Evolutionary conservation across 2,329 filamentous ascomycete genomes (phyloP).

Genomic region (Fusarium sp.): DNA sequence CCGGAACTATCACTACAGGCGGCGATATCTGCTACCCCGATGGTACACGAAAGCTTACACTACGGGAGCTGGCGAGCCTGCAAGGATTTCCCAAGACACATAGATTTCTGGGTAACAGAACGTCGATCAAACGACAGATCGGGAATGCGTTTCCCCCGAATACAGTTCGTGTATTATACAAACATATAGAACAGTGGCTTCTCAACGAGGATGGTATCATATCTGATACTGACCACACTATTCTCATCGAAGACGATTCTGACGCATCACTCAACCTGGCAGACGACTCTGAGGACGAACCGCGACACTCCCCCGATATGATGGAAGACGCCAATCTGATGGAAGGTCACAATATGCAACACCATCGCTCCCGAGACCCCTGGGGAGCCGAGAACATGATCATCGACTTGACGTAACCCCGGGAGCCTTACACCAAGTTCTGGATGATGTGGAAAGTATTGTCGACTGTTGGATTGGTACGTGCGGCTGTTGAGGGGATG

Average conservation of each 20-base stretch:
- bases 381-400: constrained; percentile 23
- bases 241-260: constrained; percentile 47
- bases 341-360: constrained; percentile 6
- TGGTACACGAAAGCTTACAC: constrained; percentile 73
- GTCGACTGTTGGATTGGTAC: constrained; percentile 4
- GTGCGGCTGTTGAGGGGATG: not conserved
- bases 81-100: constrained; percentile 77
- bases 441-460: not conserved
- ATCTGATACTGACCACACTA: constrained; percentile 35
- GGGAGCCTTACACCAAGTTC: not conserved
- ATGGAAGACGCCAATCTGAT: constrained; percentile 43
- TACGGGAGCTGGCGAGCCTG: constrained; percentile 75
- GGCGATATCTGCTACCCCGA: constrained; percentile 74
- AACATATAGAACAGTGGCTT: constrained; percentile 63
- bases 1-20: constrained; percentile 74
- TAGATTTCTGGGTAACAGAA: constrained; percentile 63
- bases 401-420: constrained; percentile 43
- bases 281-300: constrained; percentile 15
- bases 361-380: not conserved
- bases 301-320: constrained; percentile 42
- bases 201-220: constrained; percentile 58
- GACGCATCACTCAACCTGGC: constrained; percentile 23
- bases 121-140: constrained; percentile 71
- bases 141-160: constrained; percentile 83
- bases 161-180: constrained; percentile 64